Conservation (phyloP, 495 filamentous ascomycete species). For the Amphirosellinia nigrospora region DNA sequence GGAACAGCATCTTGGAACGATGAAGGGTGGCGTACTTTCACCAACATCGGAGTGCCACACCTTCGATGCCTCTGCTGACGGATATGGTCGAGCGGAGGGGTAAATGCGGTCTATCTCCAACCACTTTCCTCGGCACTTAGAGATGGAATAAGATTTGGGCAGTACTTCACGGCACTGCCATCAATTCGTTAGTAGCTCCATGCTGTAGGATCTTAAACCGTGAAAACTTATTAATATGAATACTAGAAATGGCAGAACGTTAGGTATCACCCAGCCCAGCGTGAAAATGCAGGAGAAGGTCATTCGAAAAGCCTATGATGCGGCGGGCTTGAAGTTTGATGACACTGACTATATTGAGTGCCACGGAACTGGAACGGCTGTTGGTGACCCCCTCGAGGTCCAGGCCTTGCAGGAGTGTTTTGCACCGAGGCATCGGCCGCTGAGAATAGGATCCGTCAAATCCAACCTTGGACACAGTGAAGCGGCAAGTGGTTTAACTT, state of each 20-base stretch:
- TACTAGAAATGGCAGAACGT: conserved; percentile 50
- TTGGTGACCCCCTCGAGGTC: conserved; percentile 58
- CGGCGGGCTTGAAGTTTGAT: conserved; percentile 40
- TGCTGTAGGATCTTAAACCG: neutral
- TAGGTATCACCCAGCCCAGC: conserved; percentile 54
- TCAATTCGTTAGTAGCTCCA: conserved; percentile 44
- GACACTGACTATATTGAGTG: conserved; percentile 55
- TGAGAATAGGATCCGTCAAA: conserved; percentile 56
- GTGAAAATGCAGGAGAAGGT: conserved; percentile 51
- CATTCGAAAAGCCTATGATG: conserved; percentile 45
- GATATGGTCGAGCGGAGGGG: conserved; percentile 38
- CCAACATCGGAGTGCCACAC: conserved; percentile 50
- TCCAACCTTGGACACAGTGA: conserved; percentile 64
- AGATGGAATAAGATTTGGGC: conserved; percentile 55
- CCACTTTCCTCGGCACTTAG: conserved; percentile 48
- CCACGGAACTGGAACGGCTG: conserved; percentile 58
- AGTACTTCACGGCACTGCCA: conserved; percentile 52
- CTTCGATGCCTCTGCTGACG: conserved; percentile 45
- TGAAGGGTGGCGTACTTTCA: conserved; percentile 51
- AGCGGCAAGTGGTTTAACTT: conserved; percentile 43
- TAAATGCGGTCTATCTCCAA: conserved; percentile 50
- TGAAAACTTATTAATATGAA: conserved; percentile 21
- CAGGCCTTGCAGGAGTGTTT: conserved; percentile 37
- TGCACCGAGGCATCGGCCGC: too few species aligned
- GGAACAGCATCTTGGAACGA: conserved; percentile 40